Base-by-base conservation (phyloP, 2,329 filamentous ascomycete species). In the Aspergillus transmontanensis region DNA sequence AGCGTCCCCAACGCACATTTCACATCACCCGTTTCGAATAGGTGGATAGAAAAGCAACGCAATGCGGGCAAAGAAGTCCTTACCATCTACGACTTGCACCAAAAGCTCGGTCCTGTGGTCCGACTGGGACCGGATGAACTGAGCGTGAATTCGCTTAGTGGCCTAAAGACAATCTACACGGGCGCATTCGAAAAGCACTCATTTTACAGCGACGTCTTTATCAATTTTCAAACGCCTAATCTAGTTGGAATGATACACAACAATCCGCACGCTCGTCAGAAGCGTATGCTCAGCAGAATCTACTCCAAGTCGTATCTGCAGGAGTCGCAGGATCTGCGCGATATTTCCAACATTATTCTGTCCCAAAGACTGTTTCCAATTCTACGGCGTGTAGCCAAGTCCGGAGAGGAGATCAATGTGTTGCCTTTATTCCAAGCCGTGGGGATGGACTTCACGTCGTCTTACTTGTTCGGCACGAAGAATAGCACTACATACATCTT, bases 231-330 rank as follows among this genome's bases (percentile, higher is more conserved):
- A n/a, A 77, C 81, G 12, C 79, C 81, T 32, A 87, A 89, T 69
- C 87, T 90, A 81, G 92, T 94, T 75, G 89, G 89, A 1, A 86
- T 86, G 23, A 76, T 81, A 5, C 73, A 80, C 19, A 84, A 85
- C 26, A 85, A 82, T 39, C 78, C 83, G 1, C 91, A 94, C 73
- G 87, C 89, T 0, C 77, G 81, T 9, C 81, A 90, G 50, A 93
- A 93, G 73, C 85, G 90, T 21, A 89, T 92, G 85, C 79, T 94
- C 28, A 89, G 88, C 60, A 86, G 91, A 67, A 84, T 90, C 58
- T 94, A 93, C 78, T 91, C 90, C 58, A 94, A 93, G 73, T 90
- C 89, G 0, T 86, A 81, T 56, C 79, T 94, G 41, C 85, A 86
- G 62, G 79, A 80, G 6, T 91, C 88, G 5, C 71, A 78, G 0